Conservation (phyloP, 257 asterid species). For the Scutellaria baicalensis region DNA sequence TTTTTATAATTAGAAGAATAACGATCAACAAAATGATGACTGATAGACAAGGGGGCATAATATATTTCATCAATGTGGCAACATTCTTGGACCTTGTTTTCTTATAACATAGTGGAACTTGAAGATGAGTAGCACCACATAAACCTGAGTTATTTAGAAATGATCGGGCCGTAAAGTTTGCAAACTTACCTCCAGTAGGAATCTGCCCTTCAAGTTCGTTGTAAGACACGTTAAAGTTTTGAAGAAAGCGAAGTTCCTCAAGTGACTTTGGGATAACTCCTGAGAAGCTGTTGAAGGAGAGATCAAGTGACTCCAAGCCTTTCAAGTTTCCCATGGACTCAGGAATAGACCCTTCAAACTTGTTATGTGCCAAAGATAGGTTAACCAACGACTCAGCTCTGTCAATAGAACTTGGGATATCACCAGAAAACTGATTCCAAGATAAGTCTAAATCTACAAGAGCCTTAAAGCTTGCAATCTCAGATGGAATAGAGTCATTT, state of each 20-base stretch:
- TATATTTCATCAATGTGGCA: slow-evolving; percentile 1
- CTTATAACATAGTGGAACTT: slow-evolving; percentile 28
- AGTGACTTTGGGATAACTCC: slow-evolving; percentile 37
- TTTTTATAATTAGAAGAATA: slow-evolving; percentile 4
- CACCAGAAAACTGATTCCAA: background rate
- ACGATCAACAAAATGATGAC: slow-evolving; percentile 1
- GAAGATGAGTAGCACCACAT: slow-evolving; percentile 28
- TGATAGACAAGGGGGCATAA: background rate
- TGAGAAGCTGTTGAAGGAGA: slow-evolving; percentile 32
- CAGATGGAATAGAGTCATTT: background rate
- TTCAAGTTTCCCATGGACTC: slow-evolving; percentile 24
- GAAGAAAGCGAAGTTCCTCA: slow-evolving; percentile 20
- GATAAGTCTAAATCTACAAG: background rate
- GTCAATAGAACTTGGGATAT: background rate
- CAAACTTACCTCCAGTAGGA: background rate
- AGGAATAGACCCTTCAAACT: slow-evolving; percentile 37
- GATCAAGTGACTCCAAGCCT: slow-evolving; percentile 40
- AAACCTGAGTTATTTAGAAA: slow-evolving; percentile 28
- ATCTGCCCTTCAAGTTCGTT: slow-evolving; percentile 29
- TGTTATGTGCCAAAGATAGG: slow-evolving; percentile 26
- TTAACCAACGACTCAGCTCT: background rate
- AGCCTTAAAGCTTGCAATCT: background rate
- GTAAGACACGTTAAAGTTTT: slow-evolving; percentile 24
- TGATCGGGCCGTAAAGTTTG: slow-evolving; percentile 7
- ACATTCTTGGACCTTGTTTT: background rate